Base-by-base conservation (phyloP, 148 eudicot genomes). In the Drosera capensis region DNA sequence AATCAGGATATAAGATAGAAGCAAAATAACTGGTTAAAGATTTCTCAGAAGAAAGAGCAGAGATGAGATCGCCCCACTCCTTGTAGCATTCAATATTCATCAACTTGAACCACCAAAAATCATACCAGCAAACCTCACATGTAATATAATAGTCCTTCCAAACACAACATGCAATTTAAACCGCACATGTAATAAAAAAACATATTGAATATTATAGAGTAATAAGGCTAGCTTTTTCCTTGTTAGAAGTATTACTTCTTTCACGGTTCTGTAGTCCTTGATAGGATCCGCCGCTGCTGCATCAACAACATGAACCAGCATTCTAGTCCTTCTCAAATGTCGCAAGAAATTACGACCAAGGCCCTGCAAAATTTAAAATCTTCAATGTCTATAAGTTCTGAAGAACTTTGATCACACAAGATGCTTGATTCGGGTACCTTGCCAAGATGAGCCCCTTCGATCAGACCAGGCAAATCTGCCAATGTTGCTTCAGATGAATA, bases 221-320 rank as follows among this genome's bases (percentile, higher is more conserved):
- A 11, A 34, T 34, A 34, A 34, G 14, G 6, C 38, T 34, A 34
- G 5, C 5, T 34, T 11, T 11, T 11, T 3, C 2, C 9, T 34
- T 15, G n/a, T 34, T 34, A 18, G 43, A 45, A 43, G 38, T 17
- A 49, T 65, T 83, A 88, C 97, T 70, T 88, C 94, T 78, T 82
- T 88, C 7, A 88, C 87, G 31, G 82, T 88, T 56, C 71, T 72
- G 59, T 88, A 88, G 62, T 88, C 94, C 48, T 60, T 52, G 45
- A 88, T 77, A 48, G 97, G 97, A 57, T 84, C 78, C 25, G 66
- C 84, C 12, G 93, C 68, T 66, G 82, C 73, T 23, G 94, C 95
- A 70, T 90, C 97, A 57, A 90, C 82, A 52, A 90, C 95, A 70
- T 90, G 95, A 21, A 90, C 95, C 71, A 90, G 60, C 65, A 90